Base-by-base conservation (phyloP, 768 basidiomycete genomes). In the Symmetrospora coprosmae region DNA sequence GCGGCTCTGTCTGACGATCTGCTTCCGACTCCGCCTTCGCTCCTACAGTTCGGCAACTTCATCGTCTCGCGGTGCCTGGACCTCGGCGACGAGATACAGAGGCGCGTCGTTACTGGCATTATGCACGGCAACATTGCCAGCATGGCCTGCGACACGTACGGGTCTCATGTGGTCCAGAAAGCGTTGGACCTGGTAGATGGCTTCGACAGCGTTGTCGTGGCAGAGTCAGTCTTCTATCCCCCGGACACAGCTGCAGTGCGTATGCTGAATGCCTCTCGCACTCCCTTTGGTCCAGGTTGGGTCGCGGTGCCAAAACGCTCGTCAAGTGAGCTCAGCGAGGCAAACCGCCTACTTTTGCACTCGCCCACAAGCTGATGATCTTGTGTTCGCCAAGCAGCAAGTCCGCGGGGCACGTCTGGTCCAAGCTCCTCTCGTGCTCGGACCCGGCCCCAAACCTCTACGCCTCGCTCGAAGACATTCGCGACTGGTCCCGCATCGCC, bases 331-430 rank as follows among this genome's bases (percentile, higher is more conserved):
- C 28, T 16, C 7, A 13, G 30, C 28, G 13, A 13, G 14, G 14
- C 13, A 39, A n/a, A 39, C 19, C 19, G 14, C 7, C 6, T 45
- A 7, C 28, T 27, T 45, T n/a, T n/a, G 19, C 6, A 45, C 6
- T 21, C 11, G 6, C 6, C 11, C n/a, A 19, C 19, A 45, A 27
- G 6, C 43, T 45, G n/a, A 25, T 23, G 30, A 31, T 28, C 9
- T 23, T 40, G 37, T 9, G 38, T 31, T 31, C 19, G 13, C 13
- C 38, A 8, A 31, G 19, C 49, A 51, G 59, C 55, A 58, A 46
- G 35, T 60, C 50, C 19, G 14, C 59, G 23, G 59, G 59, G 9
- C 59, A 60, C 28, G 59, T 60, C 28, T 60, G 59, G 59, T 50
- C 59, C 7, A 60, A 51, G 39, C 19, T 60, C 9, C 49, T 60